phyloP scores from a whole-genome alignment of 371 early-diverging fungal species.

The Saksenaea vasiformis region DNA sequence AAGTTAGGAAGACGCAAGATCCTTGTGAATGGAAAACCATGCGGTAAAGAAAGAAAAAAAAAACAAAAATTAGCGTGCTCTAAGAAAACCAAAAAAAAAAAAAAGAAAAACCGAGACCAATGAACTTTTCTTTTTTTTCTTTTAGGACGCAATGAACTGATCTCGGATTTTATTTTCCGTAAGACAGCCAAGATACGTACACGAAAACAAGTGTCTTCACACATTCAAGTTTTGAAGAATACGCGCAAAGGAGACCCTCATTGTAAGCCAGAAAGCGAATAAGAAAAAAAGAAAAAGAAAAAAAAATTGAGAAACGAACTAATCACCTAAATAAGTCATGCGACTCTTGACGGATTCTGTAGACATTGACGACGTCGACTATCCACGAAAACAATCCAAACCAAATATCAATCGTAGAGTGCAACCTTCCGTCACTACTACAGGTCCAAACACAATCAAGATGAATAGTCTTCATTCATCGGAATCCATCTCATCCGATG shows the following conservation, averaged over 20 bases:
- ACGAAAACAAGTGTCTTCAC: constrained; percentile 81
- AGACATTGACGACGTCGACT: neutral
- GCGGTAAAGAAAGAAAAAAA: constrained; percentile 37
- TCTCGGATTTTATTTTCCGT: constrained; percentile 73
- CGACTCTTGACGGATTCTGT: constrained; percentile 49
- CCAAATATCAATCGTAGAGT: neutral
- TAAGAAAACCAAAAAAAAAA: neutral
- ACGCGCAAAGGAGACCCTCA: constrained; percentile 66
- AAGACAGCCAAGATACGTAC: constrained; percentile 67
- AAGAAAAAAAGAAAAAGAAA: too few species aligned
- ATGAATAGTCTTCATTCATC: constrained; percentile 20
- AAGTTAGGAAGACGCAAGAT: constrained; percentile 63
- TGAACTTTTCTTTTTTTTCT: neutral
- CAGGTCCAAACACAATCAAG: neutral
- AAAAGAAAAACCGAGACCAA: neutral
- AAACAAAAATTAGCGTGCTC: neutral
- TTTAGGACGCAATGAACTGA: constrained; percentile 72
- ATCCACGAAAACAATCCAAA: neutral
- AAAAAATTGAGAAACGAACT: neutral
- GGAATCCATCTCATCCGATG: constrained; percentile 43
- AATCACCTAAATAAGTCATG: constrained; percentile 44
- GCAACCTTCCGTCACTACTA: neutral
- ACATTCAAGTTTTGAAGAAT: constrained; percentile 79
- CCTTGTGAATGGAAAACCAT: constrained; percentile 64
- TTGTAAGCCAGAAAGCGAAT: constrained; percentile 41